Evolutionary conservation across 768 basidiomycete species (phyloP), one percentile per base, ranked within the genome.

Genomic region (Boletus fagicola): DNA sequence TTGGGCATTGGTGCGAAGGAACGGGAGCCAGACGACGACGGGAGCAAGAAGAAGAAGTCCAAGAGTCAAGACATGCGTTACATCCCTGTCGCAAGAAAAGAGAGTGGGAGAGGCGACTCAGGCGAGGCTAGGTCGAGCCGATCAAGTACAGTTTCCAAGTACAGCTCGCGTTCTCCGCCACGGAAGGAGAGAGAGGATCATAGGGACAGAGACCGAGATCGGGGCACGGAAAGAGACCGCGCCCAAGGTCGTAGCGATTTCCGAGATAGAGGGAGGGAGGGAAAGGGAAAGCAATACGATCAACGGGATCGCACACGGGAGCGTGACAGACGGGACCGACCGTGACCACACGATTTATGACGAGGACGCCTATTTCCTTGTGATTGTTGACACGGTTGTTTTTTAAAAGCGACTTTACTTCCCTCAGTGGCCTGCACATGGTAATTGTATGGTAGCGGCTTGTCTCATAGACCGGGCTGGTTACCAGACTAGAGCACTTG

Each of bases 1-100:
- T 75, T 98, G 11, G 97, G 96, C 0, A 88, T 99, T 30, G 95
- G 97, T 2, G 97, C 97, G 3, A 98, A 97, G 68, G 90, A 95
- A 65, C 80, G 81, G 62, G 86, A 89, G 65, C 78, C 82, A 0
- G 79, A 83, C 5, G 88, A 92, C 56, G 85, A 90, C 58, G 89
- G 88, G 20, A 83, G 76, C 64, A 77, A 70, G 69, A 83, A 78
- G 74, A 81, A 77, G 66, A 80, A 74, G 64, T 75, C 79, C 33
- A 63, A 59, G 31, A 54, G 64, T 7, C 81, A 82, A 4, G 90
- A 92, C 53, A 85, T 83, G 74, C 82, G 85, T 63, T 98, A 97
- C 67, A 76, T 94, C 28, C 95, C 97, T 12, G 76, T 98, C 31
- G 67, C 93, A 45, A 92, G 84, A 74, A 79, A 78, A 68, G 92